A percentile compares a stretch with the other conserved stretches of the same genome.
Evolutionary conservation across 2,329 filamentous ascomycete species (phyloP).

Genomic region (Pestalotiopsis sp.): DNA sequence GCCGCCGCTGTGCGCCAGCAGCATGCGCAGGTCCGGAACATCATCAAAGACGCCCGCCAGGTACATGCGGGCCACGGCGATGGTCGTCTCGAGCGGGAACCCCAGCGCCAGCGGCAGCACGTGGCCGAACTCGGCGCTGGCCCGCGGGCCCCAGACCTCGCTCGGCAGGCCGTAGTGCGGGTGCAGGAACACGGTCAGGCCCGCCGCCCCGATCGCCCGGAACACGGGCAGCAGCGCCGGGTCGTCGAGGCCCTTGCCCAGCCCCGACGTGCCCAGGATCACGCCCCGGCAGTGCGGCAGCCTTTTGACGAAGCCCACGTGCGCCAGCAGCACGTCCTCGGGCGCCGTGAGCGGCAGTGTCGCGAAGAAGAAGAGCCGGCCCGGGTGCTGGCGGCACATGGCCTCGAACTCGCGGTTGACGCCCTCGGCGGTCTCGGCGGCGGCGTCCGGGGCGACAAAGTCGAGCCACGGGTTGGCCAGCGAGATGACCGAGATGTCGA

Average conservation of each 20-base stretch:
- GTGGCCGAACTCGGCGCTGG: constrained; percentile 74
- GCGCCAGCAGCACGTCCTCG: constrained; percentile 60
- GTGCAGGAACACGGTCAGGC: constrained; percentile 78
- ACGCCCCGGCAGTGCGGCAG: constrained; percentile 79
- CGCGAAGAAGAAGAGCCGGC: constrained; percentile 80
- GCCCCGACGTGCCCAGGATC: constrained; percentile 82
- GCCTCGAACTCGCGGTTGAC: constrained; percentile 80
- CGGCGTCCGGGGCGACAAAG: constrained; percentile 68
- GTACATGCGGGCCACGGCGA: constrained; percentile 85
- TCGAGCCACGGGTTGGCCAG: constrained; percentile 95
- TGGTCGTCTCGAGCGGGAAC: constrained; percentile 91
- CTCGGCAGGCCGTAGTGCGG: constrained; percentile 88
- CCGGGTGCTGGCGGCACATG: constrained; percentile 68
- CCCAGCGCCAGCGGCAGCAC: constrained; percentile 84
- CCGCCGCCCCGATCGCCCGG: constrained; percentile 64
- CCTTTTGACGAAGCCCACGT: constrained; percentile 63
- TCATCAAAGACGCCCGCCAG: constrained; percentile 84
- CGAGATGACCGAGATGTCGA: constrained; percentile 82
- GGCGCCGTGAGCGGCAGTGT: constrained; percentile 77
- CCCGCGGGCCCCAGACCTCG: constrained; percentile 76
- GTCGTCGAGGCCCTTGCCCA: constrained; percentile 83
- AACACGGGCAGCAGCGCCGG: constrained; percentile 72
- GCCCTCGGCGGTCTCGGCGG: constrained; percentile 61
- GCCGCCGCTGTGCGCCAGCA: constrained; percentile 87
- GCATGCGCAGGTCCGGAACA: constrained; percentile 68